phyloP scores from a whole-genome alignment of 129 eudicot genomes.

The Glebionis coronaria region DNA sequence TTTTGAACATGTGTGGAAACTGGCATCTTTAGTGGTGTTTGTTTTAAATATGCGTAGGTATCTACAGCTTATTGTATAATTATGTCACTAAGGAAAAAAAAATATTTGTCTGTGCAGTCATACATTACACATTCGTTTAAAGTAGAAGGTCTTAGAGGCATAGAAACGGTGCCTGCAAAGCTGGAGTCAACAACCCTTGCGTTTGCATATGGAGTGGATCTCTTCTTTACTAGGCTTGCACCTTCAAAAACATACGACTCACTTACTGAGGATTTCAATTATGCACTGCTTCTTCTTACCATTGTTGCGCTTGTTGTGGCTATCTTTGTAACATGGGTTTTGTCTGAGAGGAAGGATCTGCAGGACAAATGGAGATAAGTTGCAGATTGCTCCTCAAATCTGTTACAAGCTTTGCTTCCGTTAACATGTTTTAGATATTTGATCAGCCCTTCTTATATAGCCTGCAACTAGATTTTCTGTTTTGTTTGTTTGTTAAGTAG shows the following conservation, averaged over 20 bases:
- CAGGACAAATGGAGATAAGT: conserved; percentile 94
- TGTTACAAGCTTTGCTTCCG: no score
- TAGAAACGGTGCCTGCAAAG: conserved; percentile 81
- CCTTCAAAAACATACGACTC: conserved; percentile 97
- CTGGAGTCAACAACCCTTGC: conserved; percentile 91
- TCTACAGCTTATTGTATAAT: neutral
- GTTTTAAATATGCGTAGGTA: neutral
- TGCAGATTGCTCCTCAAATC: neutral
- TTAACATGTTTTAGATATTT: no score
- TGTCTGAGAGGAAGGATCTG: conserved; percentile 91
- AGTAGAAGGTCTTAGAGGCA: conserved; percentile 94
- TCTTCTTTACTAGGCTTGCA: conserved; percentile 85
- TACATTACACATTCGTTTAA: conserved; percentile 82
- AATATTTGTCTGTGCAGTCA: conserved; percentile 48
- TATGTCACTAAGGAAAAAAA: neutral
- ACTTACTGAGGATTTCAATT: conserved; percentile 95
- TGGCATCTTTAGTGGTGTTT: neutral
- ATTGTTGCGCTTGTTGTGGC: conserved; percentile 83
- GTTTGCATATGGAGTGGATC: conserved; percentile 90
- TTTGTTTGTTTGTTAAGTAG: no score
- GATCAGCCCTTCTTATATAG: no score
- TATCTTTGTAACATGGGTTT: conserved; percentile 86
- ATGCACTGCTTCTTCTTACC: conserved; percentile 82
- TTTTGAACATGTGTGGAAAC: neutral
- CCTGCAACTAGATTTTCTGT: no score